These are phyloP conservation scores for Leptomonas seymouri DNA, from an alignment of 208 protist species.

Conservation along the genomic window DNA sequence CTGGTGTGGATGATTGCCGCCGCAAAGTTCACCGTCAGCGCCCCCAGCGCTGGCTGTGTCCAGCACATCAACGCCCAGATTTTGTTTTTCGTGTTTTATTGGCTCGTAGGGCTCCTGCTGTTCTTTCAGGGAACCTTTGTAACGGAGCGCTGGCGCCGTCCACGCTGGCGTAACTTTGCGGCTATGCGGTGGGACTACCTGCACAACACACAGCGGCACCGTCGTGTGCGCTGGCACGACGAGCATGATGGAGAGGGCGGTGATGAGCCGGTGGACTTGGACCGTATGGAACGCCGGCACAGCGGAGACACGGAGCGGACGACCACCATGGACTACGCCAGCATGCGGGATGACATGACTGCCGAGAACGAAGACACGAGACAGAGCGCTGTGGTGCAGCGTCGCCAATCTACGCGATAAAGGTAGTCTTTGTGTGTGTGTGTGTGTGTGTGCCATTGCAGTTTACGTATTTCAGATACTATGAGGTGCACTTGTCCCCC, in stretches of 20 bases:
- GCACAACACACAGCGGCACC: constrained; percentile 2
- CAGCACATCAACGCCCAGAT: constrained; percentile 54
- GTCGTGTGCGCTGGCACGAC: constrained; percentile 12
- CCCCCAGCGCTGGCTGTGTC: constrained; percentile 28
- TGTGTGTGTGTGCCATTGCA: no score
- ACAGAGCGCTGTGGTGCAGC: background rate
- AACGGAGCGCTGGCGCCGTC: constrained; percentile 54
- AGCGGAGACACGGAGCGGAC: constrained; percentile 22
- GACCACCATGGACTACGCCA: constrained; percentile 23
- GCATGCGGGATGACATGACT: constrained; percentile 26
- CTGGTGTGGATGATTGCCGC: constrained; percentile 60
- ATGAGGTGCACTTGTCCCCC: no score
- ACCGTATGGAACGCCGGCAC: background rate
- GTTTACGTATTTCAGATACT: no score
- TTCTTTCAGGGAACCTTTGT: constrained; percentile 60
- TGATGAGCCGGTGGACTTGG: constrained; percentile 12
- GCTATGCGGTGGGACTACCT: constrained; percentile 34
- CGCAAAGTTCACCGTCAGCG: constrained; percentile 5
- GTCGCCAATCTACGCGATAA: background rate
- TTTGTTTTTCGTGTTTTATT: constrained; percentile 45
- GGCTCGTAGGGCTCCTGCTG: constrained; percentile 31
- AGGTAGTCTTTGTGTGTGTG: background rate
- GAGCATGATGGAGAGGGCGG: constrained; percentile 1
- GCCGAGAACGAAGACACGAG: background rate
- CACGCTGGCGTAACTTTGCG: constrained; percentile 56